Base-by-base conservation (phyloP, 371 early-diverging fungal genomes). In the Rhizopus microsporus region DNA sequence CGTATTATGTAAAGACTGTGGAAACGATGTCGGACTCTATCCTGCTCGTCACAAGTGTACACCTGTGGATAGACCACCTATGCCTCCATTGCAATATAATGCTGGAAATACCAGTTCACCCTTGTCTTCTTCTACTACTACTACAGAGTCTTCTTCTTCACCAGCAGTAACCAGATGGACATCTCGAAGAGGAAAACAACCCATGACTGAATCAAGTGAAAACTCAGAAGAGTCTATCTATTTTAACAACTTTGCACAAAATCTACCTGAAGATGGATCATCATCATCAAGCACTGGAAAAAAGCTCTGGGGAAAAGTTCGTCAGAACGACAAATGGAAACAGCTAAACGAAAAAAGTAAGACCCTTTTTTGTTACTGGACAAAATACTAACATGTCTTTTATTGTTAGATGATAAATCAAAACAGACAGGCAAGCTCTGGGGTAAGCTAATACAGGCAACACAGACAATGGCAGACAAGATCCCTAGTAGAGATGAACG, bases 1-100 rank as follows among this genome's bases (percentile, higher is more conserved):
- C 17, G 78, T 88, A 8, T 67, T 83, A 39, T 88, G 88, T 66
- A 83, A 80, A 65, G 88, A 88, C 55, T 88, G 88, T 68, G 78
- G 80, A 9, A 77, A 83, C 46, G 88, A 88, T 57, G 88, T 88
- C 17, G 88, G 88, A 1, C 54, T 79, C 8, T 88, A 87, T 52
- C 88, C 88, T 10, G 85, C 85, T 29, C 69, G 82, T 42, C 88
- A 88, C 63, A 81, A 81, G 51, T 88, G 88, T 62, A 70, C 67
- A 13, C 63, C 70, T 1, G 63, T 75, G 0, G 68, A 67, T 52
- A 66, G 78, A 53, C 79, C 80, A 7, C 72, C 77, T n/a, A 62
- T 77, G 59, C 79, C 83, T 31, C 57, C 74, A 6, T 56, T 78
- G 47, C 77, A 71, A 30, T 44, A 60, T 9, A 62, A 60, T 30